Evolutionary conservation across 805 yeast species (phyloP), one percentile per base, ranked within the genome.

Genomic region (Candida nanaspora): DNA sequence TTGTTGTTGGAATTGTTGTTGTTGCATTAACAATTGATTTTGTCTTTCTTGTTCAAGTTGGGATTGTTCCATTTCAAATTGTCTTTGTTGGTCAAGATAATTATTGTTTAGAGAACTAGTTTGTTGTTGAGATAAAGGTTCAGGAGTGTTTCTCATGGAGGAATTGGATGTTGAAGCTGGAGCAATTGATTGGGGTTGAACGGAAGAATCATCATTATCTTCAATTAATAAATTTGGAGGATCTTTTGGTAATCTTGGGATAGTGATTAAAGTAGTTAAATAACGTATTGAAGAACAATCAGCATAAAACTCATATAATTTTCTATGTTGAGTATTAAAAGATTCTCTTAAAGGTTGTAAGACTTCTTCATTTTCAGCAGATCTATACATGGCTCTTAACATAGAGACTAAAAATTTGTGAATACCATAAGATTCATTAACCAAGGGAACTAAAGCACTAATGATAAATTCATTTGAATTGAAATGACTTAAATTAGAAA

Each of bases 351-450:
- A 69, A 3, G 93, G 91, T 48, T 74, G 75, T 47, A 91, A 67
- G 1, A 87, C 91, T 5, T 82, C 95, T 18, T 76, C 84, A 25
- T 78, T 80, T 43, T 81, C 79, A 46, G 84, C 74, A 51, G 86
- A 72, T 51, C 76, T 76, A 53, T 84, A 77, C 78, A 91, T 71
- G 0, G 95, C 97, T 48, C 96, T 75, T 44, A 91, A 66, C 98
- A 91, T 89, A 9, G 95, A 82, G 2, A 86, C 83, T 43, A 84
- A 67, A 52, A 91, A 91, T 60, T 87, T 85, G 62, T 88, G 86
- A 43, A 91, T 87, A 35, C 98, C 98, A 55, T 86, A 89, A 2
- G 94, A 76, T 60, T 91, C 98, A 6, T 91, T 76, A 40, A 91
- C 86, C 62, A 89, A 69, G 2, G 97, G 97, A 29, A 91, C 93